These are phyloP conservation scores for Pharus latifolius DNA, from an alignment of 176 grass and related monocot species.

Conservation along the genomic window DNA sequence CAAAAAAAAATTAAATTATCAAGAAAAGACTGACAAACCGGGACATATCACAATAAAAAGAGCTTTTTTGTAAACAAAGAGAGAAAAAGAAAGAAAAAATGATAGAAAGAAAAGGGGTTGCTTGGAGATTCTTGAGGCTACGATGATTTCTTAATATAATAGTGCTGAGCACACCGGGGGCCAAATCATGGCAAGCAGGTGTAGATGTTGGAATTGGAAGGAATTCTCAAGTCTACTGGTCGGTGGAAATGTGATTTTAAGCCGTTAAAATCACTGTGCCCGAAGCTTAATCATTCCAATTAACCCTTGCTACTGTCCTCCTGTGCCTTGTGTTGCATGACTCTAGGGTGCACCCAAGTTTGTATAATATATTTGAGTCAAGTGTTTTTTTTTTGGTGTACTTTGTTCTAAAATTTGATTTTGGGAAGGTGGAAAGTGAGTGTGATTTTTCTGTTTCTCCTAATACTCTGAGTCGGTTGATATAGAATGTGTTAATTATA, in stretches of 20 bases:
- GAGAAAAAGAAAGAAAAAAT: slow-evolving; percentile 20
- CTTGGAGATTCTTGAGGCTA: slow-evolving; percentile 11
- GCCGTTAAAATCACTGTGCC: not conserved
- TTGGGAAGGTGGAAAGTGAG: no score
- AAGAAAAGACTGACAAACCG: no score
- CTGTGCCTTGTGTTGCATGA: not conserved
- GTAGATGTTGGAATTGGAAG: slow-evolving; percentile 16
- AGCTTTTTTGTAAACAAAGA: no score
- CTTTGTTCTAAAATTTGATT: not conserved
- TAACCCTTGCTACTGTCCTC: not conserved
- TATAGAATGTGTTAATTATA: no score
- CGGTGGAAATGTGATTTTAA: not conserved
- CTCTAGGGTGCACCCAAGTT: not conserved
- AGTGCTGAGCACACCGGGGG: slow-evolving; percentile 24
- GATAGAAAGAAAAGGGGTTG: not conserved
- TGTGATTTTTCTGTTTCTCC: no score
- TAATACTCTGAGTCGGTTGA: no score
- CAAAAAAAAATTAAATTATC: no score
- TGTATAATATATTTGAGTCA: no score
- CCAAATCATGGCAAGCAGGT: slow-evolving; percentile 28
- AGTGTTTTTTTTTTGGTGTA: no score
- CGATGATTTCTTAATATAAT: slow-evolving; percentile 29
- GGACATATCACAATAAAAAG: no score
- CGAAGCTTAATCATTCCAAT: not conserved
- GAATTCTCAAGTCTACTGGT: not conserved